Conservation (phyloP, 2,329 filamentous ascomycete genomes). For the Trichoderma guizhouense region DNA sequence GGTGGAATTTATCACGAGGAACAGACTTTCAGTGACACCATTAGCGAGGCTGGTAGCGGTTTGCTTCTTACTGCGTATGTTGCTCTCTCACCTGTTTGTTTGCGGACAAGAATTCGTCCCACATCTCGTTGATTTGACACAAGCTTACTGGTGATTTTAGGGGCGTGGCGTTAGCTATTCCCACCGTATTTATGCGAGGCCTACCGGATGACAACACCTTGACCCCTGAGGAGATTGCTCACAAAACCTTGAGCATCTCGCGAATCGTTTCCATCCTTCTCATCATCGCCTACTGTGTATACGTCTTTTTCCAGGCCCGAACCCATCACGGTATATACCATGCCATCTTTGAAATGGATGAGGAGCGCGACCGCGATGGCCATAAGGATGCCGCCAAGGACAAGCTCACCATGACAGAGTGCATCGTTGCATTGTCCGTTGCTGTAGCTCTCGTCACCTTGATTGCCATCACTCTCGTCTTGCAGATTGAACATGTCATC, state of each 20-base stretch:
- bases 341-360: slow-evolving; percentile 68
- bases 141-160: background rate
- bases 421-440: slow-evolving; percentile 55
- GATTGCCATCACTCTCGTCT: slow-evolving; percentile 65
- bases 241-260: slow-evolving; percentile 62
- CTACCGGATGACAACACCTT: slow-evolving; percentile 30
- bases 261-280: slow-evolving; percentile 59
- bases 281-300: slow-evolving; percentile 55
- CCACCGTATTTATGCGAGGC: slow-evolving; percentile 2
- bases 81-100: background rate
- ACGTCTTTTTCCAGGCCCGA: slow-evolving; percentile 69
- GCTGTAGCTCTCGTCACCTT: slow-evolving; percentile 59
- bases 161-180: slow-evolving; percentile 3
- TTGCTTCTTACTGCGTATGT: slow-evolving; percentile 17
- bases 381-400: slow-evolving; percentile 55
- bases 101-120: background rate
- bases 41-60: slow-evolving; percentile 74
- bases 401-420: slow-evolving; percentile 65
- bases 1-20: slow-evolving; percentile 67
- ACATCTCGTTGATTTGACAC: background rate
- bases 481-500: slow-evolving; percentile 55
- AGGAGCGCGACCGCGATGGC: slow-evolving; percentile 62
- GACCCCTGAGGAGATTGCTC: slow-evolving; percentile 40
- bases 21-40: slow-evolving; percentile 68
- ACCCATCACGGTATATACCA: slow-evolving; percentile 76